Evolutionary conservation across 345 rosid genomes (phyloP).

Genomic region (Mangifera indica): DNA sequence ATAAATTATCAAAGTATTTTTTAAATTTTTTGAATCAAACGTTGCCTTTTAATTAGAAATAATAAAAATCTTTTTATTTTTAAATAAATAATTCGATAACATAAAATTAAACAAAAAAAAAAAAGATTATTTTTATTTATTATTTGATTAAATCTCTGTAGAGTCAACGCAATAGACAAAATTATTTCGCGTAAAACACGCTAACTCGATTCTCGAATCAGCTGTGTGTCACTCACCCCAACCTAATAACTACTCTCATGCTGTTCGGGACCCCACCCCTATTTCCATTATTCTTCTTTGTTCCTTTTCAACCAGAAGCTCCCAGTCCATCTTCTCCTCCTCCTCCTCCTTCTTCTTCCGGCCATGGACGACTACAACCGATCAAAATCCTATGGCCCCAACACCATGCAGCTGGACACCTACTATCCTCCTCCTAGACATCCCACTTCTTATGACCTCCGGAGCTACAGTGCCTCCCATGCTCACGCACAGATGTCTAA

Average conservation of each 20-base stretch:
- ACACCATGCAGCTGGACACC: constrained; percentile 58
- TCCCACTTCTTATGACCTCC: constrained; percentile 43
- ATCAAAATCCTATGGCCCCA: constrained; percentile 50
- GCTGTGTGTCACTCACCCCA: background rate
- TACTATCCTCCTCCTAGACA: constrained; percentile 42
- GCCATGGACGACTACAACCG: constrained; percentile 67
- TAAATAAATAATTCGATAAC: no score
- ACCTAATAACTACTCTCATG: background rate
- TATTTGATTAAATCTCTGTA: no score
- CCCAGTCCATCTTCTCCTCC: background rate
- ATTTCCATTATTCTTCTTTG: background rate
- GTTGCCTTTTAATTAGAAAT: no score
- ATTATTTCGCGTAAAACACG: no score
- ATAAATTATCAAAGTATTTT: no score
- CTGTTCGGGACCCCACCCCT: background rate
- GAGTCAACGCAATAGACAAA: no score
- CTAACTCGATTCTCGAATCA: no score
- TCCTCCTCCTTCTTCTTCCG: background rate
- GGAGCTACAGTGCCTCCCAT: constrained; percentile 61
- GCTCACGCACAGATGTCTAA: constrained; percentile 50
- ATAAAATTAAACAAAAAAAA: no score
- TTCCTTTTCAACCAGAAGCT: background rate
- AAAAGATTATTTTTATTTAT: no score
- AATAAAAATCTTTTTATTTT: no score
- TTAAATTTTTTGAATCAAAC: no score